A percentile compares a stretch with the other conserved stretches of the same genome.
These are phyloP conservation scores for Leccinum subspadiceum DNA, from an alignment of 1,284 basidiomycete species.

Conservation along the genomic window DNA sequence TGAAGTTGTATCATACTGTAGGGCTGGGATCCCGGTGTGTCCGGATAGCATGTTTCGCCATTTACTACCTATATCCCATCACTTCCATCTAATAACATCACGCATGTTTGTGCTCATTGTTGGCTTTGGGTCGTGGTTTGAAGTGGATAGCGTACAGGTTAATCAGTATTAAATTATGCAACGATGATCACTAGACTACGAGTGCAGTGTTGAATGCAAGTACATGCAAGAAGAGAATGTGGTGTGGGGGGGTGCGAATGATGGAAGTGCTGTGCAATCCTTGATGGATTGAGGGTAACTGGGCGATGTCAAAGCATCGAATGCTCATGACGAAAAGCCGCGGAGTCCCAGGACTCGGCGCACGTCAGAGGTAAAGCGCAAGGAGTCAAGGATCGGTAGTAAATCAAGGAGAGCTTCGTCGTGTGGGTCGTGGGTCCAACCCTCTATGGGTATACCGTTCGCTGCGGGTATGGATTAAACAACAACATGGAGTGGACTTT, in stretches of 20 bases:
- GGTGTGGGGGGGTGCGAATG: conserved; percentile 25
- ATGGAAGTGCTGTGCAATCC: conserved; percentile 22
- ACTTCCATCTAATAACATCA: conserved; percentile 29
- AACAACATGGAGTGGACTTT: conserved; percentile 2
- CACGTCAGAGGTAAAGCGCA: conserved; percentile 95
- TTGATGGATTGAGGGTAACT: conserved; percentile 9
- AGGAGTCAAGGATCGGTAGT: conserved; percentile 90
- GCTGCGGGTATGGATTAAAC: conserved; percentile 45
- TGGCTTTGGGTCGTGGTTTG: conserved; percentile 20
- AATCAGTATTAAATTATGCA: conserved; percentile 42
- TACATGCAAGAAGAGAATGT: conserved; percentile 28
- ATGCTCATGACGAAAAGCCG: conserved; percentile 42
- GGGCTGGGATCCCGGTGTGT: conserved; percentile 6
- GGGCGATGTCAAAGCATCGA: conserved; percentile 8
- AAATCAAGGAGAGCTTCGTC: conserved; percentile 97
- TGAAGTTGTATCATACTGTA: conserved; percentile 11
- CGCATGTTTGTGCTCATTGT: conserved; percentile 20
- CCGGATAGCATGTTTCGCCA: conserved; percentile 23
- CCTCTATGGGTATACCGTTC: conserved; percentile 98
- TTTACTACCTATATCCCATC: conserved; percentile 36
- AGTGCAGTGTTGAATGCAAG: conserved; percentile 25
- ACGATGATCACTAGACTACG: conserved; percentile 31
- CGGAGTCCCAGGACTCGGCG: conserved; percentile 88
- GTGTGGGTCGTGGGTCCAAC: conserved; percentile 96
- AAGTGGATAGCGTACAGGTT: conserved; percentile 36